phyloP scores from a whole-genome alignment of 202 grass and related monocot species.

The Setaria italica region DNA sequence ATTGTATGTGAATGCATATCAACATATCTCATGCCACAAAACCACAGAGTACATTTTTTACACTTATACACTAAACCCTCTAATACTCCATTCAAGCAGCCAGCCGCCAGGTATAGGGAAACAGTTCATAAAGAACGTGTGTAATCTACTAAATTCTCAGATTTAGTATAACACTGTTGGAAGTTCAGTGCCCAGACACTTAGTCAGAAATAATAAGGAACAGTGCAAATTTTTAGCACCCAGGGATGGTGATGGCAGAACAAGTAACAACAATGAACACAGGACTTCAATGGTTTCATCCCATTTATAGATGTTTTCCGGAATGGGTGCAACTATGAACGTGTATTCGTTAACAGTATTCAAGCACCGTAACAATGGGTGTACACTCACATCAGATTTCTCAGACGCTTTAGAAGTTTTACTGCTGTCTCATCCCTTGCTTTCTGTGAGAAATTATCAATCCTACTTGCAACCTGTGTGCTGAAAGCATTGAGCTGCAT shows the following conservation, averaged over 20 bases:
- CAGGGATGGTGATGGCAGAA: slow-evolving; percentile 34
- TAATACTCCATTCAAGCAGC: slow-evolving; percentile 4
- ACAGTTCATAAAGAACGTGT: slow-evolving; percentile 10
- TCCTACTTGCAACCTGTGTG: slow-evolving; percentile 71
- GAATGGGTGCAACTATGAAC: background rate
- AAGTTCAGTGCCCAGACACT: slow-evolving; percentile 20
- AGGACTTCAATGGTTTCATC: slow-evolving; percentile 33
- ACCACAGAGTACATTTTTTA: background rate
- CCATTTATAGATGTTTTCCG: background rate
- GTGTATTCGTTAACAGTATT: slow-evolving; percentile 16
- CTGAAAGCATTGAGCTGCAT: slow-evolving; percentile 90
- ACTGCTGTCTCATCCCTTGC: slow-evolving; percentile 63
- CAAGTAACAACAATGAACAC: slow-evolving; percentile 30
- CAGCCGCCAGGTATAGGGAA: background rate
- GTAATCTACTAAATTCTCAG: slow-evolving; percentile 1
- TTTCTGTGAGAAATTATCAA: slow-evolving; percentile 67
- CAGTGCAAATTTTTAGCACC: background rate
- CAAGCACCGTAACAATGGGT: slow-evolving; percentile 32
- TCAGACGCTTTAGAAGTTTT: slow-evolving; percentile 87
- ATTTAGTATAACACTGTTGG: background rate
- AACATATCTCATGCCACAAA: slow-evolving; percentile 22
- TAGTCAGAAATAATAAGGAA: slow-evolving; percentile 35
- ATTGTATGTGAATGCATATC: slow-evolving; percentile 18
- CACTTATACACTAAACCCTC: slow-evolving; percentile 25
- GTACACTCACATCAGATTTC: slow-evolving; percentile 84